Base-by-base conservation (phyloP, 495 filamentous ascomycete species). In the Xylaria longipes region DNA sequence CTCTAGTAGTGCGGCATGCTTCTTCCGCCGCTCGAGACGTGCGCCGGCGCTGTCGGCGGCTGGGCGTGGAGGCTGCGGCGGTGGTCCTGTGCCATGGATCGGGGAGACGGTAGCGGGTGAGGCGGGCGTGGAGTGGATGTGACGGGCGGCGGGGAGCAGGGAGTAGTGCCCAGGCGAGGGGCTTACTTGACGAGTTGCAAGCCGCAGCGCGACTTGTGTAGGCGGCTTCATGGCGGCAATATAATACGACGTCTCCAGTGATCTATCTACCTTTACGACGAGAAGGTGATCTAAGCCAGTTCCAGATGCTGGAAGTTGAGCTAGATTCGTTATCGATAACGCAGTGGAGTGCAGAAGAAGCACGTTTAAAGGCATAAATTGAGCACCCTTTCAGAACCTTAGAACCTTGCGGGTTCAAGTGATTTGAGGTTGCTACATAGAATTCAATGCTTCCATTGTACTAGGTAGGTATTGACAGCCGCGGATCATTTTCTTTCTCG, bases 1-100 rank as follows among this genome's bases (percentile, higher is more conserved):
- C 75, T 84, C 80, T 56, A 89, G 80, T 50, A 87, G 69, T 74
- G 89, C 87, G 0, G 85, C 85, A 65, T 89, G 86, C 71, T 86
- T 87, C 66, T 82, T 76, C 58, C 88, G 86, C n/a, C 88, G 78
- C 65, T 84, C 85, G 61, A 89, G 71, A 33, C 87, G 78, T 52
- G 86, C 80, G 70, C 17, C 67, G 74, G 77, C 87, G 85, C 77
- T 86, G 81, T 77, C 76, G 31, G 87, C 81, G 4, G 86, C 78
- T 12, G 93, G 88, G 17, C 85, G 79, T 1, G 95, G 94, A 11
- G 92, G 87, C 72, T 89, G 86, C 1, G 95, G 95, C 4, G 95
- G 95, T 54, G 95, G 95, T 5, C 93, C 95, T 65, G 93, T 90
- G 29, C 93, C 90, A 48, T 92, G 93, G 65, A 93, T 87, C 39